Conservation (phyloP, 176 grass and related monocot species). For the Zizania latifolia region DNA sequence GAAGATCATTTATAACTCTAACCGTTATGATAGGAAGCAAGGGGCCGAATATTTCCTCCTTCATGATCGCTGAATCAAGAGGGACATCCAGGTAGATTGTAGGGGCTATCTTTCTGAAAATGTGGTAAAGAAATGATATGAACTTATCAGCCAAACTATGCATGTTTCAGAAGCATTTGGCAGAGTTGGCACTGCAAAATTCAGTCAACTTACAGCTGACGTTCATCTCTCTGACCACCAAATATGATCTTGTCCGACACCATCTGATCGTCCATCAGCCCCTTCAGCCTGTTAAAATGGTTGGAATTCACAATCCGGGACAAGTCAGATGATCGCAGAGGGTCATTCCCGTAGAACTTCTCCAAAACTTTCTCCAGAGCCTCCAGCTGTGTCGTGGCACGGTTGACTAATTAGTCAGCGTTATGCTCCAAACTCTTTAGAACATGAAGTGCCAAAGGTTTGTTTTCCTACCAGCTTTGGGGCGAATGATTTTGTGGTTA, state of each 20-base stretch:
- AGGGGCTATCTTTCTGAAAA: slow-evolving; percentile 58
- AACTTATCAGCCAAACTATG: neutral
- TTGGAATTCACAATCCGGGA: slow-evolving; percentile 59
- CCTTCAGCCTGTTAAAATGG: slow-evolving; percentile 52
- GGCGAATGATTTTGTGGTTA: slow-evolving; percentile 71
- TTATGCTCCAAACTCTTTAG: neutral
- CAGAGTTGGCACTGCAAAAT: neutral
- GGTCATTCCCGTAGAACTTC: slow-evolving; percentile 75
- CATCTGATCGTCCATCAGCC: slow-evolving; percentile 53
- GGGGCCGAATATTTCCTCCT: slow-evolving; percentile 81
- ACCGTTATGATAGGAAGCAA: slow-evolving; percentile 78
- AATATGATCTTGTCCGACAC: slow-evolving; percentile 57
- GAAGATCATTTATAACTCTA: neutral
- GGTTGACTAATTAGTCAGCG: neutral
- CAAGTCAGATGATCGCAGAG: slow-evolving; percentile 46
- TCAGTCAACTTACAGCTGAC: slow-evolving; percentile 41
- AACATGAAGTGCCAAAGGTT: neutral
- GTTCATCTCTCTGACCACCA: slow-evolving; percentile 57
- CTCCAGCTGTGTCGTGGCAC: slow-evolving; percentile 31
- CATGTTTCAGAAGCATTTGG: neutral
- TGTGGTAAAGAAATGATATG: neutral
- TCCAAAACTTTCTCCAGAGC: slow-evolving; percentile 46
- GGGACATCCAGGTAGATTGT: slow-evolving; percentile 62
- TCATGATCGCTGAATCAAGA: slow-evolving; percentile 55
- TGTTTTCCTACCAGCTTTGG: slow-evolving; percentile 50